Base-by-base conservation (phyloP, 2,329 filamentous ascomycete genomes). In the Ceratocystis alfenasii region DNA sequence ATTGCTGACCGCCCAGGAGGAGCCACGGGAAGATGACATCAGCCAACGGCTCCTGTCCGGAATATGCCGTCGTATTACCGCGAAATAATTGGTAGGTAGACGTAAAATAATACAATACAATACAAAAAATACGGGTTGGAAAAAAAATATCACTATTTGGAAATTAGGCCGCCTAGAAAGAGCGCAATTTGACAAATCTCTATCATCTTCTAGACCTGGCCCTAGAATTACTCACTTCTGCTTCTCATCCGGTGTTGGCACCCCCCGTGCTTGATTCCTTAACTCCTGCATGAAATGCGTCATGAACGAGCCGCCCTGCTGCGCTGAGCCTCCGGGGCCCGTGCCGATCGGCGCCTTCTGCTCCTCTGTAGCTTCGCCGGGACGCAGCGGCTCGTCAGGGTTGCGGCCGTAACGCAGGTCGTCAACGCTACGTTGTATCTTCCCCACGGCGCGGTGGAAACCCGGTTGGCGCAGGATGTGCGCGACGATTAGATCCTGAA, bases 371-470 rank as follows among this genome's bases (percentile, higher is more conserved):
- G 81, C 81, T 70, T 83, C 78, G 57, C 81, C 81, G 0, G 75
- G 79, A 0, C 76, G 75, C 8, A 83, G 68, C 5, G 81, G 81
- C 63, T 82, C 79, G 68, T 77, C 74, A 0, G 81, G 80, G 64
- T 80, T 75, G 28, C 79, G 76, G 8, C 81, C 81, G 68, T 83
- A 69, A 57, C 76, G 75, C 20, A 73, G 71, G 68, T 83, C 79
- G 70, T 83, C 73, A 46, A 83, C 76, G 2, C 72, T 74, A 15
- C 76, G 76, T 67, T 83, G 81, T 44, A 83, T 79, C n/a, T 77
- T 75, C 6, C 78, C 78, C 48, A 83, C 81, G 2, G 76, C 76
- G 68, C 77, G 77, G 68, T 83, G 81, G 70, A 83, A 83, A 7
- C 74, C 73, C 1, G 80, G 80, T 17, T 76, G 80, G 28, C 76